Evolutionary conservation across 2,329 filamentous ascomycete genomes (phyloP), one percentile per base, ranked within the genome.

Genomic region (Didymella segeticola): DNA sequence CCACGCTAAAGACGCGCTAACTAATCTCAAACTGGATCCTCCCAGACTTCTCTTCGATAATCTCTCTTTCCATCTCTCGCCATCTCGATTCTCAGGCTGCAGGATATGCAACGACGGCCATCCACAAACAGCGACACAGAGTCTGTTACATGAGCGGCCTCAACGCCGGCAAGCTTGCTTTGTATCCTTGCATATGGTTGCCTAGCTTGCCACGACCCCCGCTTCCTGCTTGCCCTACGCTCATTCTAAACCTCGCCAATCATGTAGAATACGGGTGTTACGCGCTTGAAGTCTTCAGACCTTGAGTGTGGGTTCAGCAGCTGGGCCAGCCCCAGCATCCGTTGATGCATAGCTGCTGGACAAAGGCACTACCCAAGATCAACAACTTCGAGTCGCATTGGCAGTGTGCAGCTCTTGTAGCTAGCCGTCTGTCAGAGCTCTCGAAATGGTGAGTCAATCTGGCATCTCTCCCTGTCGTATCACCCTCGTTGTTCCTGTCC

Each of bases 311-410:
- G 71, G 68, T 71, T 60, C 62, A 68, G 53, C 64, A 68, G 62
- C 59, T 55, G 48, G 62, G 62, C 10, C 41, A n/a, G 42, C 55
- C 56, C 60, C 52, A 51, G 17, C 59, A 61, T 63, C 59, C 58
- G 43, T 43, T 20, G 66, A 61, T 67, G 59, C 33, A 64, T 71
- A 62, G 61, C 62, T 70, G 63, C 56, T 72, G 67, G 52, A 63
- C 69, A 74, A 74, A 74, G 71, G 71, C 71, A 67, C 58, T 59
- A 59, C 67, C 69, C 71, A 22, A 74, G 52, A 74, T 48, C 22
- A 66, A 71, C 45, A 54, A 55, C 38, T 47, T 46, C 39, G 17
- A 43, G 47, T 46, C 33, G 55, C 23, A 31, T 27, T 19, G 36
- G 51, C 26, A 15, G 23, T 46, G 29, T 36, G 56, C 54, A 51